A percentile compares a stretch with the other conserved stretches of the same genome.
Evolutionary conservation across 2,329 filamentous ascomycete species (phyloP).

Genomic region (Talaromyces sp.): DNA sequence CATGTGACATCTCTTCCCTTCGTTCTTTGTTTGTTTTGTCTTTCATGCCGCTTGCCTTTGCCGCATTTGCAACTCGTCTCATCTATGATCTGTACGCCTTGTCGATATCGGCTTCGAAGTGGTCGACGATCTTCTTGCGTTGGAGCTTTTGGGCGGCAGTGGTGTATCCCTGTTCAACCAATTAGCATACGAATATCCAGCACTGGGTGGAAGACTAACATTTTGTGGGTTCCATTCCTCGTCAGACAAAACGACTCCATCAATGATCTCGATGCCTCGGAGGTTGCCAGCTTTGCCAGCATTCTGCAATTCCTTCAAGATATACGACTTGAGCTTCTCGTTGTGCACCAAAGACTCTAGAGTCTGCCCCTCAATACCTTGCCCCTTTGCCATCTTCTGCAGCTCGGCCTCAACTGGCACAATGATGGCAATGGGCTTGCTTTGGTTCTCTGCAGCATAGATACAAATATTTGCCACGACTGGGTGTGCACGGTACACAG

Average conservation of each 20-base stretch:
- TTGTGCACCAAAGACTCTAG: constrained; percentile 62
- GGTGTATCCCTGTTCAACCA: constrained; percentile 50
- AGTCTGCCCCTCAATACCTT: constrained; percentile 59
- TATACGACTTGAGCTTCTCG: constrained; percentile 37
- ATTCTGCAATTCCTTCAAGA: constrained; percentile 39
- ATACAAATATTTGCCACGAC: constrained; percentile 83
- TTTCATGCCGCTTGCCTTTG: not conserved
- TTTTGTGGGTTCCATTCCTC: constrained; percentile 44
- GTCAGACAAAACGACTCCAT: constrained; percentile 41
- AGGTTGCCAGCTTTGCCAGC: constrained; percentile 34
- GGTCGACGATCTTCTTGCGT: constrained; percentile 60
- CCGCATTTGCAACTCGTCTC: not conserved
- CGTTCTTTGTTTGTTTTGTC: not conserved
- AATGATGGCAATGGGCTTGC: constrained; percentile 79
- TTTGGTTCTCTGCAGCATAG: constrained; percentile 68
- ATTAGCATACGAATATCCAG: constrained; percentile 23
- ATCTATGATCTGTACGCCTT: constrained; percentile 48
- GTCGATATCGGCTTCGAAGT: constrained; percentile 58
- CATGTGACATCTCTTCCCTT: not conserved
- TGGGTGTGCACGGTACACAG: constrained; percentile 75
- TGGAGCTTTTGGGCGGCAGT: constrained; percentile 70
- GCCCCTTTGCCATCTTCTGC: constrained; percentile 51
- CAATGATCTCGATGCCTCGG: constrained; percentile 39
- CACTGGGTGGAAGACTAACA: constrained; percentile 23
- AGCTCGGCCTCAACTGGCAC: constrained; percentile 53